A percentile compares a stretch with the other conserved stretches of the same genome.
Conservation (phyloP, 345 rosid genomes). For the Alliaria petiolata region DNA sequence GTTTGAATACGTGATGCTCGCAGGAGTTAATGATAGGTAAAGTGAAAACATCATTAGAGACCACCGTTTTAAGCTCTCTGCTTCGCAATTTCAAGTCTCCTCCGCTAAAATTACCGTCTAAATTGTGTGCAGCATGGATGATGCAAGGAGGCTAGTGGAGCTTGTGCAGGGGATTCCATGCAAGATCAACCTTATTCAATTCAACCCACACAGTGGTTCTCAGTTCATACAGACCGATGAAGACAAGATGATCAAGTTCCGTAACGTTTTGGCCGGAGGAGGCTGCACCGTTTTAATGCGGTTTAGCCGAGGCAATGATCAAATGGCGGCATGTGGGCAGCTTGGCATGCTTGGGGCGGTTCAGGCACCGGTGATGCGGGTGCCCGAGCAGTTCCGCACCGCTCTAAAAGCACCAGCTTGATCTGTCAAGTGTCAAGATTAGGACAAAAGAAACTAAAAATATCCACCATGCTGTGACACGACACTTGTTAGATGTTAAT, state of each 20-base stretch:
- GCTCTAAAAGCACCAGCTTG: constrained; percentile 41
- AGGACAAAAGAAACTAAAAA: too few species aligned
- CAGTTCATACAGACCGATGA: constrained; percentile 66
- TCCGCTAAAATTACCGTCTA: neutral
- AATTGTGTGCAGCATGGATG: constrained; percentile 57
- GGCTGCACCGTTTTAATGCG: constrained; percentile 67
- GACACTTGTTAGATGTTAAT: too few species aligned
- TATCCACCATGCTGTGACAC: too few species aligned
- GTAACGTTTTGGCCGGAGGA: constrained; percentile 64
- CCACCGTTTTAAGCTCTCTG: neutral
- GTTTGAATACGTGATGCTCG: constrained; percentile 90
- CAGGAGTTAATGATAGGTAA: constrained; percentile 90
- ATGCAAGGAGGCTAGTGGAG: constrained; percentile 77
- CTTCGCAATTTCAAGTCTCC: neutral
- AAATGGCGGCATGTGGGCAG: constrained; percentile 99
- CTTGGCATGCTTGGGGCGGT: constrained; percentile 71
- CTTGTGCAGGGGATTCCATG: constrained; percentile 91
- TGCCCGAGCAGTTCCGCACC: constrained; percentile 65
- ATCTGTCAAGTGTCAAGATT: neutral
- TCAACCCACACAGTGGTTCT: constrained; percentile 84
- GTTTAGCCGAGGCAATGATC: constrained; percentile 82
- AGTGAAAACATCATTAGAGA: constrained; percentile 6
- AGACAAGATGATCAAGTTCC: constrained; percentile 75
- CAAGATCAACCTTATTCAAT: constrained; percentile 89
- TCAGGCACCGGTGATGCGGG: constrained; percentile 70